Conservation (phyloP, 257 asterid genomes). For the Solanum pennellii region DNA sequence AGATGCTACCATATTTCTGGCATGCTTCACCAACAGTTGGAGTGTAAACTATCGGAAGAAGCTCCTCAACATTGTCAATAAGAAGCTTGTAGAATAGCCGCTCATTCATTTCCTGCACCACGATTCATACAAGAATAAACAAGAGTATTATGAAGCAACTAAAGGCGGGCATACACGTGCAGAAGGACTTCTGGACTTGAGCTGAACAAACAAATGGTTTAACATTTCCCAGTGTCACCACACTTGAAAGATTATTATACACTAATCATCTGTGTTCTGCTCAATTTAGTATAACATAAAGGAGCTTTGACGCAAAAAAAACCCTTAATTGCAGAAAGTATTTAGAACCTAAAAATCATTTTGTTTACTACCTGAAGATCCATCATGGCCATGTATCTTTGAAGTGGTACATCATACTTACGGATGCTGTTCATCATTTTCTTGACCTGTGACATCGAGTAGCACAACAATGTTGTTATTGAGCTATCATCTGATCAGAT, state of each 20-base stretch:
- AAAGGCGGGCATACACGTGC: background rate
- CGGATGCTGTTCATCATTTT: conserved; percentile 93
- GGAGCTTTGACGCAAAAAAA: background rate
- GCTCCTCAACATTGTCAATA: conserved; percentile 89
- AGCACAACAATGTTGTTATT: background rate
- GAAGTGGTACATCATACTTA: conserved; percentile 87
- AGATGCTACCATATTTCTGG: conserved; percentile 94
- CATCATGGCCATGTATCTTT: conserved; percentile 99
- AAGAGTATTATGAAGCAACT: background rate
- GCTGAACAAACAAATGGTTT: background rate
- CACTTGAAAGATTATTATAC: background rate
- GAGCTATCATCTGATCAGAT: background rate
- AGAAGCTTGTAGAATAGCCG: conserved; percentile 91
- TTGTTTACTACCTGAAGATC: conserved; percentile 76
- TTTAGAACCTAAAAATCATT: background rate
- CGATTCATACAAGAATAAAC: background rate
- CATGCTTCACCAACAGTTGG: conserved; percentile 99
- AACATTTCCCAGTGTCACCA: background rate
- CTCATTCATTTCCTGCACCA: conserved; percentile 76
- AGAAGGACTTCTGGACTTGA: background rate
- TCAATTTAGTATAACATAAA: background rate
- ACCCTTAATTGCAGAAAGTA: background rate
- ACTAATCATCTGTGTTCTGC: background rate
- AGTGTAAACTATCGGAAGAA: conserved; percentile 95
- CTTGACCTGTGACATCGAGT: conserved; percentile 43